These are phyloP conservation scores for Globisporangium rhizosaccharum DNA, from an alignment of 352 stramenopile genomes.

Conservation along the genomic window DNA sequence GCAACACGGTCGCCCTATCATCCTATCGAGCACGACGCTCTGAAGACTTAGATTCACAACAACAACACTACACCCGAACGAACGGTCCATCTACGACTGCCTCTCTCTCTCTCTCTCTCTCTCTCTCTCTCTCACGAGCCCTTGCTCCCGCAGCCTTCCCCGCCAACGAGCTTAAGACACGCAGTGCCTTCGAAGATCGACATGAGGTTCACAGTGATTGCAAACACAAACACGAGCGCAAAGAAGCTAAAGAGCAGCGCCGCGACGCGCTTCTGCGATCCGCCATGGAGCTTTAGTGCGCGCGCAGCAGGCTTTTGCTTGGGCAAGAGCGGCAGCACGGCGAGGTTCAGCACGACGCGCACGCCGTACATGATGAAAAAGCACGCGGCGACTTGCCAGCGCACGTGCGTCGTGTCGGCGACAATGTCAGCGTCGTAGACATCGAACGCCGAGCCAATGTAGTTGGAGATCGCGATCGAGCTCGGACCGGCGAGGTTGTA, in stretches of 20 bases:
- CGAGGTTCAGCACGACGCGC: conserved; percentile 35
- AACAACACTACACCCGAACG: not conserved
- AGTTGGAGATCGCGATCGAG: conserved; percentile 47
- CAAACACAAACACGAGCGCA: conserved; percentile 34
- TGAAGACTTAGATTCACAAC: not conserved
- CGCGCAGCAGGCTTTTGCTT: conserved; percentile 39
- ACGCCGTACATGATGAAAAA: conserved; percentile 56
- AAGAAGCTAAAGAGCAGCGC: conserved; percentile 35
- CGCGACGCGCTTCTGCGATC: conserved; percentile 31
- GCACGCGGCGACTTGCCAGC: conserved; percentile 45
- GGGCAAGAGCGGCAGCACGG: conserved; percentile 47
- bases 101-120: not conserved
- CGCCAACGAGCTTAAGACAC: conserved; percentile 59
- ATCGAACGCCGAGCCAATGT: conserved; percentile 44
- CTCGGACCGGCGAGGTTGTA: conserved; percentile 52
- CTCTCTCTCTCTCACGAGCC: not conserved
- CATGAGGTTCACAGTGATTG: conserved; percentile 51
- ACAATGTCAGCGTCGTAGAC: conserved; percentile 60
- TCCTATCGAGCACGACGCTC: too few relatives aligned
- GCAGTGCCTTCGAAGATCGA: conserved; percentile 48
- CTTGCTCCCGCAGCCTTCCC: conserved; percentile 30
- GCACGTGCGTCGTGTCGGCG: conserved; percentile 40
- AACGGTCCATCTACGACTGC: not conserved
- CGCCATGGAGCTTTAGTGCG: conserved; percentile 45
- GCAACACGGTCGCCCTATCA: too few relatives aligned